Percentiles rank a stretch among this genome's conserved stretches.
phyloP scores from a whole-genome alignment of 2,329 filamentous ascomycete species.

The Botryotinia calthae region DNA sequence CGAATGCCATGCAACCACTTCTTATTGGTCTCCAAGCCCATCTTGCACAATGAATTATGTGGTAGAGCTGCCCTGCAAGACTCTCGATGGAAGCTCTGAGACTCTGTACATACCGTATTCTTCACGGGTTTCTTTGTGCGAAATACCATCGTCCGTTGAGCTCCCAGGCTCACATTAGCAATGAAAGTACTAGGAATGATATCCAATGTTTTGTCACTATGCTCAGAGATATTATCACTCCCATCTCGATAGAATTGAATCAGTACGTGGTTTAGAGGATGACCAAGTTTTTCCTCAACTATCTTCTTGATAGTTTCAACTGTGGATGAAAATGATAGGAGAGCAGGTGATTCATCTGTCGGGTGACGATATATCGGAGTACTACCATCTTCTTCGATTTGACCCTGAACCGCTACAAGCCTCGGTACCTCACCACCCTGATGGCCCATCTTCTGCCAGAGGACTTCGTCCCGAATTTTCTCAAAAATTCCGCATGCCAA shows the following conservation, averaged over 20 bases:
- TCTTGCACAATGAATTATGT: slow-evolving; percentile 83
- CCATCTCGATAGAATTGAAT: slow-evolving; percentile 92
- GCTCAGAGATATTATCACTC: slow-evolving; percentile 89
- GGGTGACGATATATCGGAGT: slow-evolving; percentile 95
- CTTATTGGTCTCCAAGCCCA: slow-evolving; percentile 78
- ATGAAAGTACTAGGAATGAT: slow-evolving; percentile 79
- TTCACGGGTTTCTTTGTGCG: slow-evolving; percentile 69
- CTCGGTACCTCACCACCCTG: slow-evolving; percentile 88
- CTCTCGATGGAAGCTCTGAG: slow-evolving; percentile 30
- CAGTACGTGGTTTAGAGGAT: slow-evolving; percentile 83
- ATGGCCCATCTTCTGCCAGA: slow-evolving; percentile 91
- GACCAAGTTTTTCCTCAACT: slow-evolving; percentile 71
- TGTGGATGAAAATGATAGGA: slow-evolving; percentile 71
- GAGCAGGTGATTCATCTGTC: slow-evolving; percentile 77
- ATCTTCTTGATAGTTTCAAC: slow-evolving; percentile 66
- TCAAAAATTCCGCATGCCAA: slow-evolving; percentile 64
- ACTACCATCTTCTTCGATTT: slow-evolving; percentile 63
- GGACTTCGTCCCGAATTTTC: slow-evolving; percentile 68
- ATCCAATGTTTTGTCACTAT: slow-evolving; percentile 95
- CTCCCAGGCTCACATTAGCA: slow-evolving; percentile 91
- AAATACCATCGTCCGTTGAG: slow-evolving; percentile 84
- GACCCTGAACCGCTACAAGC: slow-evolving; percentile 84
- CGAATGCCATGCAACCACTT: slow-evolving; percentile 92
- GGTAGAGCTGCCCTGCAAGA: slow-evolving; percentile 67
- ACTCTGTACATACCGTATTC: slow-evolving; percentile 34